These are phyloP conservation scores for Fusarium sp. DNA, from an alignment of 2,329 filamentous ascomycete species.

Conservation along the genomic window DNA sequence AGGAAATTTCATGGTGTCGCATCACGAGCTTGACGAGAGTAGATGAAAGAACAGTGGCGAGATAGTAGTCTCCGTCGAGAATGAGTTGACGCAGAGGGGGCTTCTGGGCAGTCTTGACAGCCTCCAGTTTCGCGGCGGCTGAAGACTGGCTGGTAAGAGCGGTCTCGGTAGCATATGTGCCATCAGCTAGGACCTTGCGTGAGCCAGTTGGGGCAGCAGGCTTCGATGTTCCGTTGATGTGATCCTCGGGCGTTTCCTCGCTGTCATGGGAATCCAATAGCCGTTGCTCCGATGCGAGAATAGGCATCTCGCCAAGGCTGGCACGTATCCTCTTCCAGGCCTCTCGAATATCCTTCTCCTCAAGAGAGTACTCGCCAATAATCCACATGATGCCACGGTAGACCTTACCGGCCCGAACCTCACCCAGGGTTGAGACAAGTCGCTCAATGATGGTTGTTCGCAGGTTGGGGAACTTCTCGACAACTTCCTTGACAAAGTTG, in stretches of 20 bases:
- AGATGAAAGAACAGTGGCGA: slow-evolving; percentile 93
- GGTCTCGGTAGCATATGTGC: slow-evolving; percentile 97
- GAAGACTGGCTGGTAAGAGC: slow-evolving; percentile 94
- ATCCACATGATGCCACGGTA: slow-evolving; percentile 98
- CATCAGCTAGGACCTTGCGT: slow-evolving; percentile 92
- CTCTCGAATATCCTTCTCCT: slow-evolving; percentile 93
- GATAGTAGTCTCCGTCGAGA: slow-evolving; percentile 96
- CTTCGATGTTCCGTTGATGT: slow-evolving; percentile 85
- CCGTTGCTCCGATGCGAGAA: slow-evolving; percentile 93
- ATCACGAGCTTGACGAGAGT: slow-evolving; percentile 98
- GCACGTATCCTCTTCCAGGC: slow-evolving; percentile 97
- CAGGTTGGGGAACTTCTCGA: slow-evolving; percentile 95
- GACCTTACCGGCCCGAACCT: slow-evolving; percentile 96
- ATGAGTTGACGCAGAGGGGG: slow-evolving; percentile 95
- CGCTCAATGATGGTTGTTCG: slow-evolving; percentile 88
- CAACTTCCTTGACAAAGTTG: slow-evolving; percentile 98
- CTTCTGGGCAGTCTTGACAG: slow-evolving; percentile 96
- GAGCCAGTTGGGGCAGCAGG: slow-evolving; percentile 82
- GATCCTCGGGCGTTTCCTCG: slow-evolving; percentile 71
- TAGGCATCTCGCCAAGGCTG: slow-evolving; percentile 96
- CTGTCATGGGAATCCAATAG: slow-evolving; percentile 87
- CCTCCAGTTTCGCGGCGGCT: slow-evolving; percentile 90
- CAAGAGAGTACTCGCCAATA: slow-evolving; percentile 94
- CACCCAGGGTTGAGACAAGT: slow-evolving; percentile 88
- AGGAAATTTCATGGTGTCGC: slow-evolving; percentile 93